Conservation (phyloP, 2,329 filamentous ascomycete species). For the Claviceps arundinis region DNA sequence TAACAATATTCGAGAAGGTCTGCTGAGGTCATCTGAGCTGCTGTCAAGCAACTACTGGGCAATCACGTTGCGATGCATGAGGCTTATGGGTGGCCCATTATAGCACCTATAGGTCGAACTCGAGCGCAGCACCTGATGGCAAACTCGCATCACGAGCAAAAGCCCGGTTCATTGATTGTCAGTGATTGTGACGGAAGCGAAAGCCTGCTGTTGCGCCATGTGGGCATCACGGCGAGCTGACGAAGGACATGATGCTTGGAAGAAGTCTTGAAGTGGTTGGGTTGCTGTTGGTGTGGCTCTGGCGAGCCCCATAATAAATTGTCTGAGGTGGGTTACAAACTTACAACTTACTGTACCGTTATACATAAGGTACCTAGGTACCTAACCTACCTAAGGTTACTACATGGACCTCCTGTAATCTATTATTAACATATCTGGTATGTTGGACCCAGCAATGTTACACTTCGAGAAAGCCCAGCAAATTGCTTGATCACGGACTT, state of each 20-base stretch:
- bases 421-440: too few species aligned
- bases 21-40: not conserved
- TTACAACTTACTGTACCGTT: too few species aligned
- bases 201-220: not conserved
- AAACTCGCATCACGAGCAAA: not conserved
- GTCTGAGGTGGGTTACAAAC: too few species aligned
- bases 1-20: not conserved
- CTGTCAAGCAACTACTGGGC: not conserved
- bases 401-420: too few species aligned
- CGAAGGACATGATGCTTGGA: not conserved
- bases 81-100: not conserved
- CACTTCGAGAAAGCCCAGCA: too few species aligned
- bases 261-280: not conserved
- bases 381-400: too few species aligned
- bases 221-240: not conserved
- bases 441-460: too few species aligned
- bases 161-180: not conserved
- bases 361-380: too few species aligned
- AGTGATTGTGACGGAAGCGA: not conserved
- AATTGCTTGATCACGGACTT: not conserved
- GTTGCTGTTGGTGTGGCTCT: not conserved
- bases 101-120: not conserved
- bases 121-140: not conserved
- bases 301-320: not conserved
- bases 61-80: conserved; percentile 1